Evolutionary conservation across 2,329 filamentous ascomycete species (phyloP).

Genomic region (Hypoxylon sp.): DNA sequence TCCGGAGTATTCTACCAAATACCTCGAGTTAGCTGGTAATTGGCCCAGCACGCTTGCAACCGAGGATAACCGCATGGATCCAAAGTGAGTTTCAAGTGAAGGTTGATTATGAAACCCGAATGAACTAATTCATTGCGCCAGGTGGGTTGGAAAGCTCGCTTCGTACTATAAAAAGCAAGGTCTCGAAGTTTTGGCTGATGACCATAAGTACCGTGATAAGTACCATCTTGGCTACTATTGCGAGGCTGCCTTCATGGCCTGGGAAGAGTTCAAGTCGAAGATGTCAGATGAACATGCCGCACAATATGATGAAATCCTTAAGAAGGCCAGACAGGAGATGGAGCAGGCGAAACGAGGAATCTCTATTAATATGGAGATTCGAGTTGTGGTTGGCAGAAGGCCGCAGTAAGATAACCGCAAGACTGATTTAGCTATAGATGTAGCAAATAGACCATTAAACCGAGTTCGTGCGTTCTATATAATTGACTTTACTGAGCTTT

Average conservation of each 20-base stretch:
- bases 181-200: not conserved
- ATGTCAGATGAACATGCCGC: conserved; percentile 1
- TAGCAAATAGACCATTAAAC: not conserved
- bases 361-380: conserved; percentile 3
- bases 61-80: conserved; percentile 1
- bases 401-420: not conserved
- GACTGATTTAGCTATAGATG: not conserved
- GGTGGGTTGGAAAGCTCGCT: not conserved
- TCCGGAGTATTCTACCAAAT: not conserved
- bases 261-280: conserved; percentile 2
- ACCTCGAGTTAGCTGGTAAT: not conserved
- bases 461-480: not conserved
- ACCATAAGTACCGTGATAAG: conserved; percentile 1
- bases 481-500: not conserved
- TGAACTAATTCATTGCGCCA: not conserved
- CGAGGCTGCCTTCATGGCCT: not conserved
- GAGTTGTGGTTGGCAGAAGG: conserved; percentile 1
- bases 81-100: not conserved
- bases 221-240: not conserved
- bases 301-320: not conserved
- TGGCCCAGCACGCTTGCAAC: not conserved
- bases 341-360: not conserved
- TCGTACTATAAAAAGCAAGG: conserved; percentile 2
- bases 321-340: not conserved
- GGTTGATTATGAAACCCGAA: not conserved